phyloP scores from a whole-genome alignment of 306 rosid genomes.

The Casuarina equisetifolia region DNA sequence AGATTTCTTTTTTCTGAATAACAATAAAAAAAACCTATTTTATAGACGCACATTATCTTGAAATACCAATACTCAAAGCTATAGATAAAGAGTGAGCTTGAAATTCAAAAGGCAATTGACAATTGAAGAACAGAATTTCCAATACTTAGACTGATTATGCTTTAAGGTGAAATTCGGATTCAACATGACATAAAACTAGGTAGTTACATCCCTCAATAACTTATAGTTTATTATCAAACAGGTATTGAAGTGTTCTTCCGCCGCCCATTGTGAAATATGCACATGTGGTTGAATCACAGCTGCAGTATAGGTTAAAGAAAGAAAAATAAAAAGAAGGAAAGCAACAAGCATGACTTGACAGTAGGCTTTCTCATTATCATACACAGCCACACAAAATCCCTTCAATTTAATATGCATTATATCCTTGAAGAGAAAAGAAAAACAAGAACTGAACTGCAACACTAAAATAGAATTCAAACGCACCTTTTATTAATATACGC shows the following conservation, averaged over 20 bases:
- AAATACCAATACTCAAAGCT: not conserved
- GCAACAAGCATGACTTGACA: too few species aligned
- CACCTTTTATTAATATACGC: conserved; percentile 82
- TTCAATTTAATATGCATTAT: not conserved
- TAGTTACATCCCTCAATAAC: not conserved
- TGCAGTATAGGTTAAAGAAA: not conserved
- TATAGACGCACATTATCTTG: too few species aligned
- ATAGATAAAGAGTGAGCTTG: not conserved
- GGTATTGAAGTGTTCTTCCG: not conserved
- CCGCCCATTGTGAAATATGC: not conserved
- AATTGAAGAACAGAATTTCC: not conserved
- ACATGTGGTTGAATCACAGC: not conserved
- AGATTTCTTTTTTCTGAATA: not conserved
- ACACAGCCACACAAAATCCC: not conserved
- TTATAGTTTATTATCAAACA: not conserved
- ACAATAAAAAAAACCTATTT: not conserved
- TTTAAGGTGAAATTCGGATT: not conserved
- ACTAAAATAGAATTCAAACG: conserved; percentile 21
- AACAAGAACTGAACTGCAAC: not conserved
- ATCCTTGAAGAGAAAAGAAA: not conserved
- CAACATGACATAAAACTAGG: not conserved
- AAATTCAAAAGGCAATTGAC: not conserved
- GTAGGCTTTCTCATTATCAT: not conserved
- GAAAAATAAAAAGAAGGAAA: not conserved
- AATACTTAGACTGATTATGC: not conserved